A percentile compares a stretch with the other conserved stretches of the same genome.
These are phyloP conservation scores for Plasmodium gonderi DNA, from an alignment of 169 alveolate species.

Conservation along the genomic window DNA sequence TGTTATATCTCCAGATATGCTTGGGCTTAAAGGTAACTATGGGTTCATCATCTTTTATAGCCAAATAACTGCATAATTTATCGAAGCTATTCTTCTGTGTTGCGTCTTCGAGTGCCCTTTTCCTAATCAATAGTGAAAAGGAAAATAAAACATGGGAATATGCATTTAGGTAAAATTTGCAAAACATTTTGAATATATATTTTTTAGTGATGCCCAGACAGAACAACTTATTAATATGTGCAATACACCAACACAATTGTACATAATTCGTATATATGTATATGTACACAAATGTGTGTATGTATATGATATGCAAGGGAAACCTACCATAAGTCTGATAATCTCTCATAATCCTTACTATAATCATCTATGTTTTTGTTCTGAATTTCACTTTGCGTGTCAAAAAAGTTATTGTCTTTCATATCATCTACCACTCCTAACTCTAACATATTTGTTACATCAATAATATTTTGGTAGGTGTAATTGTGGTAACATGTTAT, in stretches of 20 bases:
- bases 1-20: conserved; percentile 81
- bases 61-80: conserved; percentile 77
- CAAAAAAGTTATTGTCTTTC: conserved; percentile 88
- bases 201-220: background rate
- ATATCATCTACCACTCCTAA: conserved; percentile 86
- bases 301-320: background rate
- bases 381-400: conserved; percentile 80
- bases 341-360: conserved; percentile 83
- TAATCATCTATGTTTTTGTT: conserved; percentile 78
- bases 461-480: conserved; percentile 87
- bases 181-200: too few relatives aligned
- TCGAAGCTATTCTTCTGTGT: conserved; percentile 79
- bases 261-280: background rate
- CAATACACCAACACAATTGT: background rate
- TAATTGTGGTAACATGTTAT: conserved; percentile 83
- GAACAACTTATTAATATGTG: background rate
- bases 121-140: conserved; percentile 60
- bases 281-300: background rate
- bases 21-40: conserved; percentile 75
- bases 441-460: conserved; percentile 77
- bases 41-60: conserved; percentile 78
- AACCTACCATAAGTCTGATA: conserved; percentile 78
- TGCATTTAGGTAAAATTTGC: background rate
- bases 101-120: conserved; percentile 82
- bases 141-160: background rate